phyloP scores from a whole-genome alignment of 148 eudicot species.

The Dianthus caryophyllus region DNA sequence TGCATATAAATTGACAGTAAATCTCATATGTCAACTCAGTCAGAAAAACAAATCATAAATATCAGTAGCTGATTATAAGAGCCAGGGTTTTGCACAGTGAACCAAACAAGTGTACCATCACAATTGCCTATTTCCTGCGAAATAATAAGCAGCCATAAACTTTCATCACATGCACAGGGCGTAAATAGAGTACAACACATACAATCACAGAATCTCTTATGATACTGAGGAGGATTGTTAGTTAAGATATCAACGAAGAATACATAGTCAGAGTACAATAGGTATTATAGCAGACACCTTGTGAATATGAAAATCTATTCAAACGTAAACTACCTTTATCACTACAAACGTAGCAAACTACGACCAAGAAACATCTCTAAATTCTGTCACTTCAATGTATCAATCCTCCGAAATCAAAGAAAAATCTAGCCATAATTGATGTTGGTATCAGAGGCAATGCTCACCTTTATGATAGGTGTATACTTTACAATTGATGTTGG shows the following conservation, averaged over 20 bases:
- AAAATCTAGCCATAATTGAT: background rate
- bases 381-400: background rate
- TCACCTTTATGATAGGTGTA: background rate
- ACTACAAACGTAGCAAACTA: background rate
- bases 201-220: background rate
- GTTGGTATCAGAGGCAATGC: background rate
- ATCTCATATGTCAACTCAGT: background rate
- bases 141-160: background rate
- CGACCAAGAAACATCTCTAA: background rate
- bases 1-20: background rate
- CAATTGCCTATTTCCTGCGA: background rate
- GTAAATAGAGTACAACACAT: background rate
- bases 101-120: background rate
- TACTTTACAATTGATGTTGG: background rate
- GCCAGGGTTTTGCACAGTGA: background rate
- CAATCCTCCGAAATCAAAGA: conserved; percentile 2
- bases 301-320: background rate
- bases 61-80: background rate
- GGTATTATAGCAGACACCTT: background rate
- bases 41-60: background rate
- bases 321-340: background rate
- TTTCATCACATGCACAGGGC: background rate
- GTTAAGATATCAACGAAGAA: background rate
- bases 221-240: background rate
- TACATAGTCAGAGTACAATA: background rate